These are phyloP conservation scores for Solanum ahanhuiri DNA, from an alignment of 257 asterid genomes.

Conservation along the genomic window DNA sequence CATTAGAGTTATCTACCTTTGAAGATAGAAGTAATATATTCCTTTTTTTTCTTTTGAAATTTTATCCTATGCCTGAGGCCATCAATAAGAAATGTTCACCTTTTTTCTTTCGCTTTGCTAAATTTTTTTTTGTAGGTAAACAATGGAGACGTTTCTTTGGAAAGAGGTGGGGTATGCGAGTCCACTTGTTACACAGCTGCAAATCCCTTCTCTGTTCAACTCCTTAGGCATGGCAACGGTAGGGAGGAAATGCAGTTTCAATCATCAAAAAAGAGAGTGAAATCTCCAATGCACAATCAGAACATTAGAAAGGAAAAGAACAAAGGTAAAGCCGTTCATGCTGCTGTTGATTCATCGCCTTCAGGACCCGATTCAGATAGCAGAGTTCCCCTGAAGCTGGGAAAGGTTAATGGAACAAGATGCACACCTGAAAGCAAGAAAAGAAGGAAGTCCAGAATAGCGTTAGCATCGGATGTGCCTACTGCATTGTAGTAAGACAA, in stretches of 20 bases:
- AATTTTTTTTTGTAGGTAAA: conserved; percentile 49
- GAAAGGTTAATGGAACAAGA: conserved; percentile 27
- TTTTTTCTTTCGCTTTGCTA: neutral
- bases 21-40: neutral
- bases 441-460: conserved; percentile 49
- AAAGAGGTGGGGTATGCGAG: conserved; percentile 12
- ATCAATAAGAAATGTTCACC: neutral
- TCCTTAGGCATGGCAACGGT: conserved; percentile 30
- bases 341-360: conserved; percentile 25
- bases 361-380: conserved; percentile 18
- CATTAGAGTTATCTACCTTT: neutral
- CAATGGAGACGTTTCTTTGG: conserved; percentile 66
- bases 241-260: conserved; percentile 22
- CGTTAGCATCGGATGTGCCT: conserved; percentile 36
- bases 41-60: neutral
- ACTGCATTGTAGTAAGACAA: conserved; percentile 12
- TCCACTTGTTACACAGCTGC: conserved; percentile 43
- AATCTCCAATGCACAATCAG: conserved; percentile 30
- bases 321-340: conserved; percentile 35
- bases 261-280: conserved; percentile 49
- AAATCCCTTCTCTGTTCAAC: conserved; percentile 50
- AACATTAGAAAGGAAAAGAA: conserved; percentile 9
- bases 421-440: conserved; percentile 72
- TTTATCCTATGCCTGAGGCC: neutral
- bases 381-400: conserved; percentile 24